phyloP scores from a whole-genome alignment of 768 basidiomycete genomes.

The Pseudohyphozyma bogoriensis region DNA sequence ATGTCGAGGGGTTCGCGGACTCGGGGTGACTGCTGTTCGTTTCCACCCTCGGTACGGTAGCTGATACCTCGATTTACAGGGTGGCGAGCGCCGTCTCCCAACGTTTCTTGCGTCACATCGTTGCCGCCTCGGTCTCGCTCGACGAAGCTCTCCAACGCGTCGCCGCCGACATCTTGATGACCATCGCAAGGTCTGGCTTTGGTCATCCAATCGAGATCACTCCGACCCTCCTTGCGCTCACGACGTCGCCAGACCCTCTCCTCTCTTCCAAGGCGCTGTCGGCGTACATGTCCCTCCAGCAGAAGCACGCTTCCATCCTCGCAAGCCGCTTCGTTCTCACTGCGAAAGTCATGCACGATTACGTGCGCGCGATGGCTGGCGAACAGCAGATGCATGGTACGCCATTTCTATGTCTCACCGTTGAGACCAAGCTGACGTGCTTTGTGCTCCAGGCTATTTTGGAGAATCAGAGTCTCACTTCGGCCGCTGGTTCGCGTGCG shows the following conservation, averaged over 20 bases:
- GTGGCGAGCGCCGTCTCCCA: slow-evolving; percentile 92
- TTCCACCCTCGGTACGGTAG: neutral
- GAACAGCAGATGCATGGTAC: slow-evolving; percentile 49
- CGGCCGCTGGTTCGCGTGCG: slow-evolving; percentile 64
- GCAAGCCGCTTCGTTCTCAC: slow-evolving; percentile 75
- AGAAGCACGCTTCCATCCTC: slow-evolving; percentile 78
- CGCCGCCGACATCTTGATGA: slow-evolving; percentile 81
- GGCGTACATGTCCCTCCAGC: slow-evolving; percentile 69
- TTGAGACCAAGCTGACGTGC: neutral
- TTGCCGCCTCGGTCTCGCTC: slow-evolving; percentile 66
- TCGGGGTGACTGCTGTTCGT: slow-evolving; percentile 57
- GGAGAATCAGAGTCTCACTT: slow-evolving; percentile 60
- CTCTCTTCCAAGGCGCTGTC: slow-evolving; percentile 67
- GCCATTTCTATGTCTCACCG: slow-evolving; percentile 3
- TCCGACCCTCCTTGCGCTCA: slow-evolving; percentile 37
- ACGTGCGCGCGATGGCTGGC: slow-evolving; percentile 54
- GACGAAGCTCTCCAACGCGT: slow-evolving; percentile 28
- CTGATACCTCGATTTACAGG: slow-evolving; percentile 41
- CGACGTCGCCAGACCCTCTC: slow-evolving; percentile 49
- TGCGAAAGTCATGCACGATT: slow-evolving; percentile 69
- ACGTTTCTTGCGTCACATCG: slow-evolving; percentile 71
- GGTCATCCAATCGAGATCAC: slow-evolving; percentile 83
- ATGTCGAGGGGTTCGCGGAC: slow-evolving; percentile 89
- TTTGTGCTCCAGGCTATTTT: slow-evolving; percentile 50
- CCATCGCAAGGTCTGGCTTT: slow-evolving; percentile 88